Percentiles rank a stretch among this genome's conserved stretches.
Evolutionary conservation across 2,329 filamentous ascomycete genomes (phyloP).

Genomic region (Fonsecaea monophora): DNA sequence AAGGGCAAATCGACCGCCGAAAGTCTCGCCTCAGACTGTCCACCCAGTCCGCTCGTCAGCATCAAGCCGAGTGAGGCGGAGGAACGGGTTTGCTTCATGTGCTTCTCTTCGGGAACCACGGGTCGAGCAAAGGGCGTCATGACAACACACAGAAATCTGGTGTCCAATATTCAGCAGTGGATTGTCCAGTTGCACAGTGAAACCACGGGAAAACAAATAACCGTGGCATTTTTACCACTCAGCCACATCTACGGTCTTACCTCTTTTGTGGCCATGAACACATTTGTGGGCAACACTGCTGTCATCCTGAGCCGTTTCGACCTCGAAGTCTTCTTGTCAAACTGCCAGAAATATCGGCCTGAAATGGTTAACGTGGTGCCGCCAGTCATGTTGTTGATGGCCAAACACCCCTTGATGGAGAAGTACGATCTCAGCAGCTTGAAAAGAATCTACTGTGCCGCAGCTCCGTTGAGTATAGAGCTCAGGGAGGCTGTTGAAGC

Average conservation of each 20-base stretch:
- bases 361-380: conserved; percentile 72
- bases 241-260: conserved; percentile 78
- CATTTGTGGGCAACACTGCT: conserved; percentile 65
- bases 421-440: conserved; percentile 73
- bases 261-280: conserved; percentile 67
- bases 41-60: conserved; percentile 53
- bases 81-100: conserved; percentile 63
- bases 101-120: conserved; percentile 77
- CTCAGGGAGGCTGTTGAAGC: conserved; percentile 61
- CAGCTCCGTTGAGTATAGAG: conserved; percentile 69
- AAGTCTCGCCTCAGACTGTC: conserved; percentile 23
- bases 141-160: conserved; percentile 76
- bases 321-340: conserved; percentile 72
- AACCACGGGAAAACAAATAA: conserved; percentile 55
- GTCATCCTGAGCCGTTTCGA: conserved; percentile 83
- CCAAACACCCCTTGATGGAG: conserved; percentile 70
- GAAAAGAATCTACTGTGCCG: conserved; percentile 66
- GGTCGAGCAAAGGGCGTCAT: conserved; percentile 84
- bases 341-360: conserved; percentile 72
- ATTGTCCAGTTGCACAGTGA: conserved; percentile 45
- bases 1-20: conserved; percentile 63
- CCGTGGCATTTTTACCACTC: conserved; percentile 71
- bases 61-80: conserved; percentile 60
- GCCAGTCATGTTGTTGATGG: conserved; percentile 75
- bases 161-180: conserved; percentile 62